Evolutionary conservation across 768 basidiomycete genomes (phyloP).

Genomic region (Mycena venus): DNA sequence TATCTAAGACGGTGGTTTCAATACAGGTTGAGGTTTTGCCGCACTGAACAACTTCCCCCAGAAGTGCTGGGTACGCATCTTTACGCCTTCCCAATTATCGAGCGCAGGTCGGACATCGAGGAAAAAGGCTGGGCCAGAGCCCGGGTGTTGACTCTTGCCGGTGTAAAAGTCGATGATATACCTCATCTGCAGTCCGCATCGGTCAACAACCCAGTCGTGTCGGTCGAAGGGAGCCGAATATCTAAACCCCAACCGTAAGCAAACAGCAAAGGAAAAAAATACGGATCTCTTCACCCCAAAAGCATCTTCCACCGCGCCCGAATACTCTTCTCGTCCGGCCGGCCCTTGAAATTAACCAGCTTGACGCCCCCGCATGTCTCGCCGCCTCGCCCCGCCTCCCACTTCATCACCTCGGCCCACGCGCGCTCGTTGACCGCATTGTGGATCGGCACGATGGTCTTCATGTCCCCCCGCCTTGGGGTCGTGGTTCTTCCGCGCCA

Average conservation of each 20-base stretch:
- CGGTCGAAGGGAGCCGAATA: slow-evolving; percentile 96
- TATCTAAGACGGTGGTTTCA: slow-evolving; percentile 17
- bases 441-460: slow-evolving; percentile 96
- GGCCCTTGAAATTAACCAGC: slow-evolving; percentile 92
- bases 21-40: slow-evolving; percentile 23
- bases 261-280: slow-evolving; percentile 20
- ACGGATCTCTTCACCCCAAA: slow-evolving; percentile 77
- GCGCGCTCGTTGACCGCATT: slow-evolving; percentile 98
- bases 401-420: slow-evolving; percentile 85
- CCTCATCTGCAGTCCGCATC: slow-evolving; percentile 89
- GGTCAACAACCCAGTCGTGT: slow-evolving; percentile 97
- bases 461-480: slow-evolving; percentile 93
- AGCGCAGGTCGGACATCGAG: slow-evolving; percentile 95
- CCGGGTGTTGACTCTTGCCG: slow-evolving; percentile 67
- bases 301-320: slow-evolving; percentile 87
- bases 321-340: slow-evolving; percentile 82
- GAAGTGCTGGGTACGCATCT: slow-evolving; percentile 79
- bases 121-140: slow-evolving; percentile 84
- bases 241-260: slow-evolving; percentile 55
- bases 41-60: slow-evolving; percentile 53
- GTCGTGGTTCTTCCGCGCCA: slow-evolving; percentile 94
- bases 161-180: slow-evolving; percentile 99
- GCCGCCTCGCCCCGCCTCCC: slow-evolving; percentile 87
- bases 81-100: slow-evolving; percentile 94
- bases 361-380: slow-evolving; percentile 85